Evolutionary conservation across 2,329 filamentous ascomycete species (phyloP), one percentile per base, ranked within the genome.

Genomic region (Dothideomycetes sp.): DNA sequence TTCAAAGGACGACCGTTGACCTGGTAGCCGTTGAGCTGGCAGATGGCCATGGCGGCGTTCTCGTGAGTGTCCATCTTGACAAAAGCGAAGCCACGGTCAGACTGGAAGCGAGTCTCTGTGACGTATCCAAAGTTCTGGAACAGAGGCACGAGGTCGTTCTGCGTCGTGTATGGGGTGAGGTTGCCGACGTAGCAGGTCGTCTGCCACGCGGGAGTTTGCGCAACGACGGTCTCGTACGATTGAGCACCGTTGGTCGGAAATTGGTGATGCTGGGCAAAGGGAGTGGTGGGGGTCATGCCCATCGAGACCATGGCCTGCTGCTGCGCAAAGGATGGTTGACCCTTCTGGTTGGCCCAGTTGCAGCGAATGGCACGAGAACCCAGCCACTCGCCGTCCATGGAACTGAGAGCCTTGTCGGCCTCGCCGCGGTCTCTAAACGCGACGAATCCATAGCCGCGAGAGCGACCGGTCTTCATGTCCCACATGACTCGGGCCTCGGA

Each of bases 341-440:
- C 91, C 72, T 98, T 98, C 60, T 98, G 91, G 69, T 98, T 98
- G 45, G 91, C 91, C 91, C 91, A 98, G 72, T 98, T 98, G 75
- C 89, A 96, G 52, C 91, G 88, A 58, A 98, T 98, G 31, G 91
- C 91, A 49, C 91, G 84, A 53, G 91, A 96, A 40, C 91, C 91
- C 37, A 98, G 80, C 91, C 91, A 98, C 68, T 98, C 91, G 47
- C 91, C 91, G 56, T 98, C 91, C 91, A 98, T 98, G 47, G 87
- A 87, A 66, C 82, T 94, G 55, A 98, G 65, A 2, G 91, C 89
- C 66, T 95, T 94, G 62, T 98, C 91, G 19, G 91, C 91, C 56
- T 98, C 91, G 27, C 76, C 69, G 47, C 89, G 85, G 47, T 98
- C 91, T 47, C 89, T 84, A 75, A 94, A 98, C 36, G 91, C 91